phyloP scores from a whole-genome alignment of 2,329 filamentous ascomycete genomes.

The Malbranchea zuffiana region DNA sequence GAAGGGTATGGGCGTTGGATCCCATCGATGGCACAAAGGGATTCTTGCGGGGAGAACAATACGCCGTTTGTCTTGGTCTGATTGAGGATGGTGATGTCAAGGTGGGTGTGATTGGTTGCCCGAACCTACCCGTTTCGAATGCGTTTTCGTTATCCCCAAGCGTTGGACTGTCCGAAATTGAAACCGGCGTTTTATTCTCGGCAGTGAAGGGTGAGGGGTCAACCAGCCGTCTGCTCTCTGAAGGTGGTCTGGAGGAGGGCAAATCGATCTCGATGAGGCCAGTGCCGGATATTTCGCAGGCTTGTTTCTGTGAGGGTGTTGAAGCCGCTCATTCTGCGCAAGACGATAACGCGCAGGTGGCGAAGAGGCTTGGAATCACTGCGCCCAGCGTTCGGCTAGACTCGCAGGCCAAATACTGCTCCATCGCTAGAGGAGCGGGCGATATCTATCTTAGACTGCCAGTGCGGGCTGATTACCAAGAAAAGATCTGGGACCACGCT shows the following conservation, averaged over 20 bases:
- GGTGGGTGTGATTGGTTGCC: constrained; percentile 88
- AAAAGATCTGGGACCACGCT: constrained; percentile 99
- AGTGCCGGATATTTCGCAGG: constrained; percentile 60
- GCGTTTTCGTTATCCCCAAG: constrained; percentile 56
- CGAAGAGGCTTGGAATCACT: constrained; percentile 74
- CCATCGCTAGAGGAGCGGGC: constrained; percentile 83
- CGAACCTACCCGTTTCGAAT: constrained; percentile 86
- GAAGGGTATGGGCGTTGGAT: constrained; percentile 85
- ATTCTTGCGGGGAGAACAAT: constrained; percentile 90
- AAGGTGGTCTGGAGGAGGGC: constrained; percentile 32
- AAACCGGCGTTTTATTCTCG: constrained; percentile 78
- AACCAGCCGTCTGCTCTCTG: constrained; percentile 63
- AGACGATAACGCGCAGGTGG: constrained; percentile 74
- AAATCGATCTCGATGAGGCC: constrained; percentile 69
- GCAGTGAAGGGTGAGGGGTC: constrained; percentile 72
- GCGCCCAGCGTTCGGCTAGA: constrained; percentile 89
- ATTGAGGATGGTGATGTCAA: constrained; percentile 90
- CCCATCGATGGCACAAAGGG: constrained; percentile 98
- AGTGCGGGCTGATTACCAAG: constrained; percentile 75
- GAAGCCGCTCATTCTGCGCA: constrained; percentile 89
- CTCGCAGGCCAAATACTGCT: constrained; percentile 95
- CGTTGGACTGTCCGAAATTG: constrained; percentile 61
- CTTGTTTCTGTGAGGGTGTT: constrained; percentile 93
- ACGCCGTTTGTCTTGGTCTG: constrained; percentile 85
- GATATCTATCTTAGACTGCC: constrained; percentile 91